phyloP scores from a whole-genome alignment of 345 rosid genomes.

The Eutrema yunnanense region DNA sequence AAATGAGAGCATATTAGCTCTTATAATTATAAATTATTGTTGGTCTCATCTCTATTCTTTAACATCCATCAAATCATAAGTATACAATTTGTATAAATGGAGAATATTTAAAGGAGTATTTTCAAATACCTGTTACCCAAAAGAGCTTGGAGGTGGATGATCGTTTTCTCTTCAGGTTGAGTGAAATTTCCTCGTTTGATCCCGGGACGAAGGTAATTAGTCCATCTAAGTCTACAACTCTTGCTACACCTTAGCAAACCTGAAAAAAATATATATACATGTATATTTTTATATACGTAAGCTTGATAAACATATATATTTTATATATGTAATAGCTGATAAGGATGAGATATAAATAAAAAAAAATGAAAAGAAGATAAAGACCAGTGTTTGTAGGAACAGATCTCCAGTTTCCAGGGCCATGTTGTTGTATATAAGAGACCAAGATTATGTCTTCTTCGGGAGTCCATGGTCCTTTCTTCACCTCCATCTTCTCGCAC shows the following conservation, averaged over 20 bases:
- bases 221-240: conserved; percentile 98
- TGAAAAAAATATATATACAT: conserved; percentile 21
- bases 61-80: neutral
- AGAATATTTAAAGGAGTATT: neutral
- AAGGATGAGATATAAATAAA: neutral
- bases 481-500: conserved; percentile 75
- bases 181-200: conserved; percentile 90
- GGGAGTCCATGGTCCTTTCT: conserved; percentile 99
- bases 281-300: neutral
- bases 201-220: conserved; percentile 93
- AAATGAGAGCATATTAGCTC: neutral
- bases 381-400: conserved; percentile 81
- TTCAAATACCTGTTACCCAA: conserved; percentile 70
- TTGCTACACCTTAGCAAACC: conserved; percentile 96
- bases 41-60: neutral
- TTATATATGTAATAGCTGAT: neutral
- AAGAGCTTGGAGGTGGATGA: conserved; percentile 96
- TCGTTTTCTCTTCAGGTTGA: conserved; percentile 83
- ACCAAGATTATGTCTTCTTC: conserved; percentile 94
- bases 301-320: too few species aligned
- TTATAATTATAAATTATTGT: neutral
- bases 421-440: conserved; percentile 84
- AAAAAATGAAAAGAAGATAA: neutral
- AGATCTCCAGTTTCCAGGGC: conserved; percentile 94
- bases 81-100: neutral